Base-by-base conservation (phyloP, 169 alveolate genomes). In the Toxoplasma gondii region DNA sequence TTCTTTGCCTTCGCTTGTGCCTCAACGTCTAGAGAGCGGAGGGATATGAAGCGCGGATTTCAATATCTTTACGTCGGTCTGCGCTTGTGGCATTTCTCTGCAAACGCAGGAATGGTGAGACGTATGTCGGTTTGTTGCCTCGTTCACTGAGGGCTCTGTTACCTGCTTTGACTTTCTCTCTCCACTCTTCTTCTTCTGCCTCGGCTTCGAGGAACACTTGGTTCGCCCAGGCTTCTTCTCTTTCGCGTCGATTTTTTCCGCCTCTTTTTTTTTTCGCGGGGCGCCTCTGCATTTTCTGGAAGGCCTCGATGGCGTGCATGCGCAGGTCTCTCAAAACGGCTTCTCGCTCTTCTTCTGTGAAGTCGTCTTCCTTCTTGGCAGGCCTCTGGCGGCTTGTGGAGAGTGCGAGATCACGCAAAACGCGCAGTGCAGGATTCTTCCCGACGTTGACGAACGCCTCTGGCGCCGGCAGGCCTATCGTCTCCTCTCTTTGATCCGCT, bases 111-210 rank as follows among this genome's bases (percentile, higher is more conserved):
- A n/a, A n/a, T n/a, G n/a, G n/a, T n/a, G n/a, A n/a, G n/a, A n/a
- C n/a, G n/a, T n/a, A n/a, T n/a, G n/a, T n/a, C n/a, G 58, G 12
- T 12, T 49, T 12, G 4, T 49, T 49, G 58, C 12, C 58, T 49
- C 58, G 58, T 49, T 12, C 22, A 12, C 82, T 69, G 38, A 69
- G 82, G 9, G 74, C n/a, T 31, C 22, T 27, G n/a, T 43, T 31
- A 39, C 90, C 90, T 82, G 90, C 90, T 43, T 82, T 39, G 67
- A 82, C 90, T 82, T 82, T 82, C 12, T 82, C 90, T 43, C 41
- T 5, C 90, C 90, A 82, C 19, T 82, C 90, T 2, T 38, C 90
- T 43, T 36, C 90, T 41, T 82, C 90, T 31, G 38, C 90, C 67
- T 82, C 69, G n/a, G 69, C 90, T 41, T 82, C 90, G 41, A 43